Evolutionary conservation across 495 filamentous ascomycete genomes (phyloP), one percentile per base, ranked within the genome.

Genomic region (Trichocladium antarcticum): DNA sequence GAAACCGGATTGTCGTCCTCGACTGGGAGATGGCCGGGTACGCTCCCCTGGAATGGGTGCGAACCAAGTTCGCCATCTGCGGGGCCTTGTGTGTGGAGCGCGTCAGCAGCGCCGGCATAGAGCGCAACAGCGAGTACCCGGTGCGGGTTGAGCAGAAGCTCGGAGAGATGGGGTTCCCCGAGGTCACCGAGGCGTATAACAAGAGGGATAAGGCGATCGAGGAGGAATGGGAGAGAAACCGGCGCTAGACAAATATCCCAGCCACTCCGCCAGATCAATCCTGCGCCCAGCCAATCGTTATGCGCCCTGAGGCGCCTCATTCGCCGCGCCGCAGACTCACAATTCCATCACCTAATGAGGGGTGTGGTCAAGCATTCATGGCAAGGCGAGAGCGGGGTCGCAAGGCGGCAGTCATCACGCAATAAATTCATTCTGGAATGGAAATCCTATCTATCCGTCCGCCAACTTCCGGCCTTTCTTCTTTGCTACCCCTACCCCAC

Each of bases 11-110:
- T 12, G 22, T 9, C 15, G 45, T 47, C 4, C 9, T 47, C 24
- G 35, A 41, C 46, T 49, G 37, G 46, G 46, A 49, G 46, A 34
- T 49, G 17, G 46, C 46, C 20, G 46, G 46, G 37, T 49, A 49
- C 29, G 17, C 9, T 15, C 46, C 46, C 17, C n/a, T 49, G 31
- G 46, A 41, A 35, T 49, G 37, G 46, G 46, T 49, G 37, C 37
- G 37, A 16, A 49, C 47, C 38, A 49, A 49, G 47, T 49, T 49
- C 20, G 47, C 38, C 6, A n/a, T 49, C 8, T 49, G 31, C n/a
- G 39, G 38, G 5, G 47, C 12, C n/a, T 43, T 49, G 20, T 0
- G 21, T 19, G 39, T 49, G 29, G 38, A 49, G n/a, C 38, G 47
- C 14, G 47, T 42, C 21, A 29, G 4, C 14, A 29, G 39, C 1